Evolutionary conservation across 495 filamentous ascomycete species (phyloP).

Genomic region (Hyaloscypha finlandica): DNA sequence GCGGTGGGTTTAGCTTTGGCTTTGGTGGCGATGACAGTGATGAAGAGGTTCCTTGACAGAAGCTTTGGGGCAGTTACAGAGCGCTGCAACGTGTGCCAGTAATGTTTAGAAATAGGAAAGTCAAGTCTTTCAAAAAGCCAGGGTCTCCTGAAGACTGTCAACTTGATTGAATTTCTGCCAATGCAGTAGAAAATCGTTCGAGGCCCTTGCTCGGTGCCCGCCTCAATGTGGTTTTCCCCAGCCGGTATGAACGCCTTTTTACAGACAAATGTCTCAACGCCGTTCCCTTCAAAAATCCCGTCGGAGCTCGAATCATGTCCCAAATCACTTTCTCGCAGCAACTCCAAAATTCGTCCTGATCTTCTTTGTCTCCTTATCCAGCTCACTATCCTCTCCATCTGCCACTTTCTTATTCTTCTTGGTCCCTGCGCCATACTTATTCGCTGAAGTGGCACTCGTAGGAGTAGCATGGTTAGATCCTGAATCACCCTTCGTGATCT

Average conservation of each 20-base stretch:
- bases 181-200: neutral
- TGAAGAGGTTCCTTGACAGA: constrained; percentile 48
- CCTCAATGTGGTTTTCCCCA: neutral
- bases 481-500: constrained; percentile 39
- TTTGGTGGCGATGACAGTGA: constrained; percentile 70
- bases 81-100: no score
- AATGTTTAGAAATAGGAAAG: no score
- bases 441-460: constrained; percentile 46
- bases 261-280: neutral
- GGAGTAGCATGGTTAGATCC: constrained; percentile 42
- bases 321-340: constrained; percentile 44
- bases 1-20: constrained; percentile 66
- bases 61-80: neutral
- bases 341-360: constrained; percentile 50
- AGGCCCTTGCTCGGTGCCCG: neutral
- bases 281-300: neutral
- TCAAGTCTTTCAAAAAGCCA: no score
- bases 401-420: constrained; percentile 46
- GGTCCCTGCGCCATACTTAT: constrained; percentile 28
- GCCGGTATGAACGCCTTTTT: neutral
- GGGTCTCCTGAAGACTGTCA: neutral
- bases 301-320: neutral
- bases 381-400: constrained; percentile 52
- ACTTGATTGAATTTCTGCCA: neutral
- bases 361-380: constrained; percentile 45